Percentiles rank a stretch among this genome's conserved stretches.
phyloP scores from a whole-genome alignment of 2,329 filamentous ascomycete species.

The Pseudocercospora musae region DNA sequence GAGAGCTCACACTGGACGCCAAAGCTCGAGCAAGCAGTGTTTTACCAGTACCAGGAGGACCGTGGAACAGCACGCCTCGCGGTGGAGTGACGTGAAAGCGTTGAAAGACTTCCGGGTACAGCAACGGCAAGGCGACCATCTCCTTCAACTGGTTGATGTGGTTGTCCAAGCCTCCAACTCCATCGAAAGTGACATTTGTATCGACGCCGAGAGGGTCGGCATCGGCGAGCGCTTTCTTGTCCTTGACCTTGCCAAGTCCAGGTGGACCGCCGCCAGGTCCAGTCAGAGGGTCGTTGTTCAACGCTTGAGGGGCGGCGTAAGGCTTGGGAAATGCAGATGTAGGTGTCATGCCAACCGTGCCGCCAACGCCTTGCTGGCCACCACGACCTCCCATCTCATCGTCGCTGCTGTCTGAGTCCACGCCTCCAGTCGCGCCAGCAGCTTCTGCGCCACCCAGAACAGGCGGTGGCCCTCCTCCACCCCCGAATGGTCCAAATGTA shows the following conservation, averaged over 20 bases:
- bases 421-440: slow-evolving; percentile 69
- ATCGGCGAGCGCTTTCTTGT: slow-evolving; percentile 86
- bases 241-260: slow-evolving; percentile 85
- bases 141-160: slow-evolving; percentile 98
- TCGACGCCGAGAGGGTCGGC: slow-evolving; percentile 93
- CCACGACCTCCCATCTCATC: slow-evolving; percentile 65
- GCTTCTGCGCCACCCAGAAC: slow-evolving; percentile 73
- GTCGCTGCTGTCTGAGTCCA: slow-evolving; percentile 94
- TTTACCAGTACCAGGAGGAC: slow-evolving; percentile 95
- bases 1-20: slow-evolving; percentile 82
- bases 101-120: slow-evolving; percentile 92
- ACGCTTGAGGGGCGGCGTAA: slow-evolving; percentile 50
- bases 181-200: slow-evolving; percentile 86
- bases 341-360: slow-evolving; percentile 63
- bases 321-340: slow-evolving; percentile 50
- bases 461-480: slow-evolving; percentile 69
- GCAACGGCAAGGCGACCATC: slow-evolving; percentile 91
- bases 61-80: slow-evolving; percentile 92
- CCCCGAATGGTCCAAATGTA: slow-evolving; percentile 89
- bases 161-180: slow-evolving; percentile 85
- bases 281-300: slow-evolving; percentile 56
- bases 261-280: slow-evolving; percentile 62
- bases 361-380: slow-evolving; percentile 55
- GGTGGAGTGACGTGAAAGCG: slow-evolving; percentile 91
- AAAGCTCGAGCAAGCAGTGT: slow-evolving; percentile 91